Percentiles rank a stretch among this genome's conserved stretches.
phyloP scores from a whole-genome alignment of 2,329 filamentous ascomycete genomes.

The Colletotrichum sublineola region DNA sequence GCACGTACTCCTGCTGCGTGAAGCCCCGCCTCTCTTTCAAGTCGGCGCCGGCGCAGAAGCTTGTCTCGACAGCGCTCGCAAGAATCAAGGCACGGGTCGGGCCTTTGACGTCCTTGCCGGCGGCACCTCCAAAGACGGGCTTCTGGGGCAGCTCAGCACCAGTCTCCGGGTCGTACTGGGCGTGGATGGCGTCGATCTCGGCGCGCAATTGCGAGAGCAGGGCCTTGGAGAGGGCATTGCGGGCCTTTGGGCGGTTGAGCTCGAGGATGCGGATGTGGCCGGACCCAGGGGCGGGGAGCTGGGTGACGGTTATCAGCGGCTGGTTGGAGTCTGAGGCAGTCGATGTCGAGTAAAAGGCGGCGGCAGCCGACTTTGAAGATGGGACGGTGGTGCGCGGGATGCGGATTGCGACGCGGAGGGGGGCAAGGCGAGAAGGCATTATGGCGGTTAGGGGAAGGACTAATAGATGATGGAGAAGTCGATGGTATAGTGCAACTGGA shows the following conservation, averaged over 20 bases:
- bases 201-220: slow-evolving; percentile 79
- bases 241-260: slow-evolving; percentile 84
- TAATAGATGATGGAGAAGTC: neutral
- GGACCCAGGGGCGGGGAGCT: slow-evolving; percentile 81
- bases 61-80: slow-evolving; percentile 85
- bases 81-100: slow-evolving; percentile 85
- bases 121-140: slow-evolving; percentile 60
- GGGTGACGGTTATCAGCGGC: slow-evolving; percentile 76
- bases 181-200: slow-evolving; percentile 79
- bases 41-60: slow-evolving; percentile 95
- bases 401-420: slow-evolving; percentile 42
- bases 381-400: slow-evolving; percentile 38
- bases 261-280: slow-evolving; percentile 91
- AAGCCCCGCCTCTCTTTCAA: slow-evolving; percentile 88
- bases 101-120: slow-evolving; percentile 60
- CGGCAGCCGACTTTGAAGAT: slow-evolving; percentile 9
- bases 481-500: neutral
- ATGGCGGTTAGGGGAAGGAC: slow-evolving; percentile 2
- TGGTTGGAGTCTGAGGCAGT: slow-evolving; percentile 52
- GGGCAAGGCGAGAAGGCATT: slow-evolving; percentile 52
- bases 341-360: slow-evolving; percentile 58
- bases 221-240: slow-evolving; percentile 90
- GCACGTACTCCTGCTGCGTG: slow-evolving; percentile 78
- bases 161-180: slow-evolving; percentile 65
- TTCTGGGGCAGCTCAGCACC: slow-evolving; percentile 64